Base-by-base conservation (phyloP, 108 stramenopile genomes). In the Skeletonema tropicum region DNA sequence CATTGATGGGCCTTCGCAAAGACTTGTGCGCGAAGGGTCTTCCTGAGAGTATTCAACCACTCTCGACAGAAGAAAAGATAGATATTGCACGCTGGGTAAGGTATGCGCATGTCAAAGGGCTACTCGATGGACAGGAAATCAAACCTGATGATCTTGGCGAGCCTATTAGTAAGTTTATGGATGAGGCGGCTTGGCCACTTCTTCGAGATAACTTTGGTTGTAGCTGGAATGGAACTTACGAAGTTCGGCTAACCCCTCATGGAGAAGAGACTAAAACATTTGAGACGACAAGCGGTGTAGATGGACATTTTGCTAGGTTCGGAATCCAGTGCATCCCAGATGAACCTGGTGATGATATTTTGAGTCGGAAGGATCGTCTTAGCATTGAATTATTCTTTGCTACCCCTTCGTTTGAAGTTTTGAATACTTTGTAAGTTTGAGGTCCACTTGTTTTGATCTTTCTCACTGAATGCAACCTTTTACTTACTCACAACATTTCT, bases 351-450 rank as follows among this genome's bases (percentile, higher is more conserved):
- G 23, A 55, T 55, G 23, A 55, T 23, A 25, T 10, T 6, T 55
- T 55, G 52, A 55, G 52, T 55, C 52, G 10, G 52, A 7, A 55
- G 23, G 52, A 8, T 55, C 52, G 52, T 55, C 52, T 55, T 55
- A 55, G 52, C 52, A 55, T 55, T 55, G 52, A 55, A 55, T 55
- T 55, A 8, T 55, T 23, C 52, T 55, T 55, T 55, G 21, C 52
- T 23, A 55, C 23, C 7, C 52, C 52, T 25, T 55, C 52, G 2
- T 55, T 55, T 2, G 23, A 55, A 25, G 21, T 23, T 21, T 23
- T 55, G 52, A 55, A 55, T 9, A 55, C 21, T 25, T 55, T 55
- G 52, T 55, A 55, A 55, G 52, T 55, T 55, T 55, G 19, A 25
- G 19, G 52, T 7, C 6, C 23, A 55, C 52, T 55, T 55, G 52